Conservation (phyloP, 257 asterid species). For the Gentiana straminea region DNA sequence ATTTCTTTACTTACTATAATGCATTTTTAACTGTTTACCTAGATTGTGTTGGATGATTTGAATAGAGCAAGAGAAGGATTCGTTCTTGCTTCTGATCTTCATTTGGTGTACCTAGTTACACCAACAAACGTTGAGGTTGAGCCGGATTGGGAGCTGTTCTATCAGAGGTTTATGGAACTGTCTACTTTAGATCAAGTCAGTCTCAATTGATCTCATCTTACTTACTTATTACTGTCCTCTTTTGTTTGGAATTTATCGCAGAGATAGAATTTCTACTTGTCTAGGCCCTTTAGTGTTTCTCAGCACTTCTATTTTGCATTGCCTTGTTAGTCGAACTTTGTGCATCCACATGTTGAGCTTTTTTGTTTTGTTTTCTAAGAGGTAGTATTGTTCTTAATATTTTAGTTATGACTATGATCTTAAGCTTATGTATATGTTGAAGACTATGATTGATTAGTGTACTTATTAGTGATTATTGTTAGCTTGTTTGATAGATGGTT, state of each 20-base stretch:
- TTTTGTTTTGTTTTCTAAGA: neutral
- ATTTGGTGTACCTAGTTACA: constrained; percentile 91
- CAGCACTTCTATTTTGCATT: neutral
- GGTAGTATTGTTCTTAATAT: too few relatives aligned
- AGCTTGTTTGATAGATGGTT: too few relatives aligned
- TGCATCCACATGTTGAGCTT: neutral
- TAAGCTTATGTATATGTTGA: too few relatives aligned
- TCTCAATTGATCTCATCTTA: constrained; percentile 8
- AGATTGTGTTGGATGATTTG: constrained; percentile 96
- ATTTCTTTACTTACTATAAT: neutral
- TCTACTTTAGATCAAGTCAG: constrained; percentile 82
- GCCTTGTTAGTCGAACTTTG: neutral
- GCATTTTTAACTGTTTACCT: constrained; percentile 12
- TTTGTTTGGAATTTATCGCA: constrained; percentile 1
- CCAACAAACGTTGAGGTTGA: constrained; percentile 94
- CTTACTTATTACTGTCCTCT: neutral
- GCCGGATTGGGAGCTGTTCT: constrained; percentile 94
- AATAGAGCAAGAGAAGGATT: constrained; percentile 97
- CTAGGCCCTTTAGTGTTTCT: neutral
- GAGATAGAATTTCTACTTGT: constrained; percentile 1
- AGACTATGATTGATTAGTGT: too few relatives aligned
- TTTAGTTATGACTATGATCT: too few relatives aligned
- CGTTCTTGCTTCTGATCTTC: constrained; percentile 96
- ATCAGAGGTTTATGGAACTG: constrained; percentile 87
- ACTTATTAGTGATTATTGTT: neutral